Evolutionary conservation across 805 yeast species (phyloP), one percentile per base, ranked within the genome.

Genomic region (Candida ficus): DNA sequence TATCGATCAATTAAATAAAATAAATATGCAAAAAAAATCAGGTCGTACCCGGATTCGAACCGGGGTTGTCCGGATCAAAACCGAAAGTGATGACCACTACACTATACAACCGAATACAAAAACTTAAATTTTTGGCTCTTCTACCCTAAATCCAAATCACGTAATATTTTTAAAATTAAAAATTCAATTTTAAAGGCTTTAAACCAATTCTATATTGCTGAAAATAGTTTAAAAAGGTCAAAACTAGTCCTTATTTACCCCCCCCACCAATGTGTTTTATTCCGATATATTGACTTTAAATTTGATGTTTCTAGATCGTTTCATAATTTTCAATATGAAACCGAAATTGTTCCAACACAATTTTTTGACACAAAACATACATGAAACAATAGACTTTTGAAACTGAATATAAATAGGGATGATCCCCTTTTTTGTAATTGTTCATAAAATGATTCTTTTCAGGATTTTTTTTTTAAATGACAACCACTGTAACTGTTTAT

Each of bases 41-140:
- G 84, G 83, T 78, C 85, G 78, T 74, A 75, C 85, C 84, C 84
- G 84, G 85, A 77, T 76, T 79, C 86, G 86, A 79, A 79, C 84
- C 76, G 83, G 83, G 83, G 86, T 79, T 76, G 74, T 62, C 62
- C 75, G 76, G 75, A 70, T 71, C 76, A 71, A 70, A 71, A 71
- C 76, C 76, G 74, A 70, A 66, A 60, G 76, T 71, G 76, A 71
- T 71, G 68, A 70, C 76, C 76, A 70, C 75, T 71, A 71, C 76
- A 71, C 75, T 70, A 71, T 70, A 68, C 68, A 70, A 71, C 75
- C 76, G 30, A 23, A 12, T 13, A 5, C 11, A 16, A 2, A 6
- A 7, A 4, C 10, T 12, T 12, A 12, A 8, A 13, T 14, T 27
- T n/a, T 27, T 27, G 29, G 11, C 11, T 23, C 11, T 23, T 10